Base-by-base conservation (phyloP, 768 basidiomycete genomes). In the Hericium erinaceus region DNA sequence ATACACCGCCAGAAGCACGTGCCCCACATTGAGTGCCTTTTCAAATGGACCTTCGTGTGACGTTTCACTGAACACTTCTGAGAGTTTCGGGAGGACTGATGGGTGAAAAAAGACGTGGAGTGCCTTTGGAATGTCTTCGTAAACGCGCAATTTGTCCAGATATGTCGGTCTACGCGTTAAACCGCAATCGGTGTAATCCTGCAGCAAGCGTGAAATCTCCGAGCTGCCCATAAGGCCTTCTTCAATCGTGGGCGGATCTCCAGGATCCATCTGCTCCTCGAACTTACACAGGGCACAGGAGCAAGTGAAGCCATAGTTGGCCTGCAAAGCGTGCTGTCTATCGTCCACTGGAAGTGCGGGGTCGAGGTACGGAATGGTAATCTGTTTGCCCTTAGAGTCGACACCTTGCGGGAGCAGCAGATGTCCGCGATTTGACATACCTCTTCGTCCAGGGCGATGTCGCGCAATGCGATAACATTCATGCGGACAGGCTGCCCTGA, bases 321-420 rank as follows among this genome's bases (percentile, higher is more conserved):
- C 65, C 48, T 76, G 72, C 49, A 88, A 76, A 37, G 83, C 80
- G 39, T 81, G 74, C 51, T 79, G 75, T 3, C 87, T 81, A 10
- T 79, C 75, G 63, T 85, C 77, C 22, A 80, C 65, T 1, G 72
- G 69, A 5, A 90, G 74, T 8, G 87, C 90, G 12, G 89, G 89
- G 64, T 92, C 90, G 40, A 90, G 68, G 64, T 92, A 92, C 2
- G 89, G 80, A 46, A 92, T 73, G 52, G 78, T 84, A 54, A 91
- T 78, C 90, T 33, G 33, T 33, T 10, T 7, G 7, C 5, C 2
- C 4, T 33, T 33, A 5, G 33, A 33, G 33, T 33, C 33, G 9
- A 33, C 33, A 10, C 7, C 33, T 33, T 7, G 9, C 33, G 33
- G 33, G 33, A 33, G 6, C 9, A 33, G 33, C 7, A 33, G 8